Evolutionary conservation across 2,329 filamentous ascomycete species (phyloP), one percentile per base, ranked within the genome.

Genomic region (Polychaeton citri): DNA sequence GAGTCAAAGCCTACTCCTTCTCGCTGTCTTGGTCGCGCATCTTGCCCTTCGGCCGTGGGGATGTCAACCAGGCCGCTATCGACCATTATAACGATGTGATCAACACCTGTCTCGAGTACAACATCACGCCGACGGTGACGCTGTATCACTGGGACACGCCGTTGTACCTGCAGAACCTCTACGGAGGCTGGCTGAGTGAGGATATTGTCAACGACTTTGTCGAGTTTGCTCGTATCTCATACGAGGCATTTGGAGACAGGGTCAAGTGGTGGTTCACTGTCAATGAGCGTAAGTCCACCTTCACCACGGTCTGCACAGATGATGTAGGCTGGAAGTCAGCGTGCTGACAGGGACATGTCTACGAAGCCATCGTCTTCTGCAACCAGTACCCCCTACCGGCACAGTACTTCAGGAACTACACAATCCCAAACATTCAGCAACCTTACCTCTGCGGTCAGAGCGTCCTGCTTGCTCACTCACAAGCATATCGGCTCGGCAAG

Each of bases 41-140:
- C 33, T 48, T 69, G 8, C 67, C 66, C 0, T 68, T 70, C 33
- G 63, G 59, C 1, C 41, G 58, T 1, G 55, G 61, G 0, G 57
- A 58, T 0, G 52, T 71, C 35, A 70, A 70, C 34, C 51, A 66
- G 38, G 46, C 58, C 24, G 66, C 54, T 0, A 52, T 71, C 13
- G 50, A 55, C 5, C 66, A 69, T 40, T 70, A 70, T 40, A 55
- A 66, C 30, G 62, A 68, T 34, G 40, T 69, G 13, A 68, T 69
- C 35, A 21, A 46, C 21, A 43, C 38, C 9, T 45, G 45, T 31
- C 46, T 68, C 0, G 51, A 62, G 20, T 55, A 61, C 3, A 59
- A 59, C 4, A 61, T 69, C 40, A 52, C 55, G 28, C 66, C 66
- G 1, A 48, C 57, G 1, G 59, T 66, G 4, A 69, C 66, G 0